Base-by-base conservation (phyloP, 2,329 filamentous ascomycete genomes). In the Aureobasidium sp. region DNA sequence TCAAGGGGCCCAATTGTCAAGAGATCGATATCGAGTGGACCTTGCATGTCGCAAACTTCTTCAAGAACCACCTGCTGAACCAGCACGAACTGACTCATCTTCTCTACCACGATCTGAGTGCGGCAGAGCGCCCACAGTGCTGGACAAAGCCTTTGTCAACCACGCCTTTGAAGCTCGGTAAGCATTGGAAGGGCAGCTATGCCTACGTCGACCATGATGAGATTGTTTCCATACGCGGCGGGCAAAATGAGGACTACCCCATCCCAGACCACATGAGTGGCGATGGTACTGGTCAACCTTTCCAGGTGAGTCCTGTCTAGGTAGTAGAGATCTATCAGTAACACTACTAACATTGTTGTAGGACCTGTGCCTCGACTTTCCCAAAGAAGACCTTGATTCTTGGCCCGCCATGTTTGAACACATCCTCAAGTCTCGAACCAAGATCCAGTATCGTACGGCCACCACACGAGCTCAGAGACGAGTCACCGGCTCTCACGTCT, bases 111-210 rank as follows among this genome's bases (percentile, higher is more conserved):
- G 56, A 41, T 2, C 37, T 65, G 14, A n/a, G 3, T n/a, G 20
- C 20, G 3, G 1, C n/a, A 12, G 55, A 64, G 29, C 37, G 60
- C 22, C 63, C 63, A 6, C 55, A 58, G 15, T 34, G 42, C 6
- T 81, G 78, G 79, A 66, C 70, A 14, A 68, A 68, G n/a, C 67
- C 68, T 12, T 62, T 81, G 2, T 66, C 69, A 17, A 63, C 69
- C n/a, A 73, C 71, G 5, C 70, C 70, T 1, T 66, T 72, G 25
- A 66, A 67, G 11, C 65, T 83, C 20, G 75, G 74, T 2, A 74
- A 66, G 15, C 65, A 76, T 63, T 84, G 81, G 81, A 81, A 80
- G 65, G 79, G 81, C 14, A 79, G 76, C 25, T 82, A 81, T 64
- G 73, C 76, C 3, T 79, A 72, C 65, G 66, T 79, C 25, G 68